Percentiles rank a stretch among this genome's conserved stretches.
Conservation (phyloP, 345 rosid species). For the Rhizophora mangle region DNA sequence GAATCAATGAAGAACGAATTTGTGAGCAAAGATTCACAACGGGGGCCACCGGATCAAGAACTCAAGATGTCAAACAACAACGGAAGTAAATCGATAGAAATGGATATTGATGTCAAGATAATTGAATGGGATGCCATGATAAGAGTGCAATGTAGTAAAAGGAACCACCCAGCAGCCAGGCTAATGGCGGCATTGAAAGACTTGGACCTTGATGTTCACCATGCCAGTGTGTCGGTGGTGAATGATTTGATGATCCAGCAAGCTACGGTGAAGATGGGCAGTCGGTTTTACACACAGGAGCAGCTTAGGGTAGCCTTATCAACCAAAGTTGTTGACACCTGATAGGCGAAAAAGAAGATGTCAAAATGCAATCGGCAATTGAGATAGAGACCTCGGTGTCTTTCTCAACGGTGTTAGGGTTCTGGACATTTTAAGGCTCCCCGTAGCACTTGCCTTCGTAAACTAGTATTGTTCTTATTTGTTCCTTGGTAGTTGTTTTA, state of each 20-base stretch:
- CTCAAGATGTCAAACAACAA: slow-evolving; percentile 29
- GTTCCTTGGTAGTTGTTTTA: slow-evolving; percentile 22
- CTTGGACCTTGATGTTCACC: slow-evolving; percentile 79
- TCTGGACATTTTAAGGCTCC: slow-evolving; percentile 47
- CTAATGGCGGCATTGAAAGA: slow-evolving; percentile 84
- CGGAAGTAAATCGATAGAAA: slow-evolving; percentile 41
- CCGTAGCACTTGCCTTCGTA: slow-evolving; percentile 34
- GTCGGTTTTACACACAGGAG: slow-evolving; percentile 66
- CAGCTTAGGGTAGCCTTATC: slow-evolving; percentile 63
- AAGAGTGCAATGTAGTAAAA: slow-evolving; percentile 68
- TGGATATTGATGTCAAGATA: slow-evolving; percentile 86
- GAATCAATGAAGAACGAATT: slow-evolving; percentile 53
- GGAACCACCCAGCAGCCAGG: slow-evolving; percentile 87
- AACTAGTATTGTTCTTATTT: slow-evolving; percentile 18
- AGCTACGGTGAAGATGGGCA: slow-evolving; percentile 92
- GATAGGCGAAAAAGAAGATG: slow-evolving; percentile 3
- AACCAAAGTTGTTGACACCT: slow-evolving; percentile 56
- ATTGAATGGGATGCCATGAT: slow-evolving; percentile 89
- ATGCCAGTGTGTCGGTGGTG: slow-evolving; percentile 80
- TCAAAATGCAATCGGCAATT: not conserved
- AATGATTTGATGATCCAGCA: slow-evolving; percentile 96
- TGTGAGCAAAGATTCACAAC: slow-evolving; percentile 25
- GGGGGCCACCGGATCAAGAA: slow-evolving; percentile 34
- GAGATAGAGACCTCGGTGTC: slow-evolving; percentile 16
- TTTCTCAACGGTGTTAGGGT: slow-evolving; percentile 14